Conservation (phyloP, 1,284 basidiomycete species). For the Butyriboletus appendiculatus region DNA sequence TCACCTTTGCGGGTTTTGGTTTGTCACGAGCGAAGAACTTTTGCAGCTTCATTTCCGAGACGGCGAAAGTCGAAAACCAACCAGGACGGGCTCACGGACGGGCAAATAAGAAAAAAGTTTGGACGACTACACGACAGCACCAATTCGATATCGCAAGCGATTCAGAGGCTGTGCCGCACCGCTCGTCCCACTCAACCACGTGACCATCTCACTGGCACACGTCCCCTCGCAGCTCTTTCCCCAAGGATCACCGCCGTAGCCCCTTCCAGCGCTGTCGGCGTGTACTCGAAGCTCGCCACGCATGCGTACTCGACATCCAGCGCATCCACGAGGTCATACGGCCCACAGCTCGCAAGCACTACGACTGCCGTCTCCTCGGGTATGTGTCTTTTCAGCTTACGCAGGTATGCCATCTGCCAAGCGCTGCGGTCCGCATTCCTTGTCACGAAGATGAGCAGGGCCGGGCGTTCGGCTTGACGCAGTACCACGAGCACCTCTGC, state of each 20-base stretch:
- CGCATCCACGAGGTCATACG: slow-evolving; percentile 52
- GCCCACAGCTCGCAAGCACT: slow-evolving; percentile 58
- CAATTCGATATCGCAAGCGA: slow-evolving; percentile 19
- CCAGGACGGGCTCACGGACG: neutral
- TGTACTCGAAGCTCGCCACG: slow-evolving; percentile 61
- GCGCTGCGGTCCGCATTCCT: slow-evolving; percentile 53
- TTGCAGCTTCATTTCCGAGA: slow-evolving; percentile 44
- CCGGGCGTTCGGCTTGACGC: neutral
- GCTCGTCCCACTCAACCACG: slow-evolving; percentile 15
- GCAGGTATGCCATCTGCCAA: slow-evolving; percentile 56
- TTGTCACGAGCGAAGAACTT: slow-evolving; percentile 54
- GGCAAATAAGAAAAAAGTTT: neutral
- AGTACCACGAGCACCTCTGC: slow-evolving; percentile 12
- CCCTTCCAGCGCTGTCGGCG: slow-evolving; percentile 47
- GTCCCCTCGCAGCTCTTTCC: slow-evolving; percentile 41
- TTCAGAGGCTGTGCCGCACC: slow-evolving; percentile 36
- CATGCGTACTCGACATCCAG: slow-evolving; percentile 25
- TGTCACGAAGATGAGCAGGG: slow-evolving; percentile 52
- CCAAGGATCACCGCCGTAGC: slow-evolving; percentile 48
- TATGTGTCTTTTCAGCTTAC: slow-evolving; percentile 29
- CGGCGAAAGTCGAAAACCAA: neutral
- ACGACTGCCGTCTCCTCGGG: slow-evolving; percentile 37
- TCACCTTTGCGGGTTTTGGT: slow-evolving; percentile 38
- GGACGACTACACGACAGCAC: neutral
- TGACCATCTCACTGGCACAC: slow-evolving; percentile 40